Conservation (phyloP, 164 flowering plant species). For the Paratinospora sagittata region DNA sequence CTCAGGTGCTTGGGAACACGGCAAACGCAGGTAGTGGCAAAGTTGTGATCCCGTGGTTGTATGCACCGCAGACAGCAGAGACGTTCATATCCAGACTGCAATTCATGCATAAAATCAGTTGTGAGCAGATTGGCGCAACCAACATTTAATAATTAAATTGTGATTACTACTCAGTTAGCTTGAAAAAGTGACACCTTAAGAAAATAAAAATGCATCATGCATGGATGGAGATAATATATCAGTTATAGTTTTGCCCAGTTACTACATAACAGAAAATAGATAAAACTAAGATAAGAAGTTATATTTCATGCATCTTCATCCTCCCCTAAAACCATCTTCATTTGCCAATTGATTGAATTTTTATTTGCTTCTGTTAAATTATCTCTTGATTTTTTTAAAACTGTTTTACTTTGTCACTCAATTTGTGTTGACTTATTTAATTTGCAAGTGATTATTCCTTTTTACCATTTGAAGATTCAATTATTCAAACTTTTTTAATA, state of each 20-base stretch:
- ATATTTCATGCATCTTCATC: neutral
- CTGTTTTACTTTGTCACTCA: no score
- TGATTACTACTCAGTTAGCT: neutral
- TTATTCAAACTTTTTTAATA: no score
- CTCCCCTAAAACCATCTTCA: neutral
- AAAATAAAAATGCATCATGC: neutral
- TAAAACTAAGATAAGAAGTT: neutral
- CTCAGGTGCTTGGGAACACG: slow-evolving; percentile 90
- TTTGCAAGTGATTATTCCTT: no score
- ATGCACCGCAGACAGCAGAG: slow-evolving; percentile 92
- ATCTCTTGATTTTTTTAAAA: no score
- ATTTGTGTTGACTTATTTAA: no score
- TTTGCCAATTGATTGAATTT: neutral
- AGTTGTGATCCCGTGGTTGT: slow-evolving; percentile 92
- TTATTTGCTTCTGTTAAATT: neutral
- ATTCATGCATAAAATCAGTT: slow-evolving; percentile 9
- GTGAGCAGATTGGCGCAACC: neutral
- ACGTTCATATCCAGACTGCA: slow-evolving; percentile 93
- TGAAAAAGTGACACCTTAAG: neutral
- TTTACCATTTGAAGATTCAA: no score
- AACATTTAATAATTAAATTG: neutral
- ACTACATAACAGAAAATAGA: neutral
- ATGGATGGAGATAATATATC: no score
- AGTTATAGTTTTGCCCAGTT: neutral
- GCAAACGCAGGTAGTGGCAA: slow-evolving; percentile 82